phyloP scores from a whole-genome alignment of 2,329 filamentous ascomycete species.

The Coniochaeta ligniaria region DNA sequence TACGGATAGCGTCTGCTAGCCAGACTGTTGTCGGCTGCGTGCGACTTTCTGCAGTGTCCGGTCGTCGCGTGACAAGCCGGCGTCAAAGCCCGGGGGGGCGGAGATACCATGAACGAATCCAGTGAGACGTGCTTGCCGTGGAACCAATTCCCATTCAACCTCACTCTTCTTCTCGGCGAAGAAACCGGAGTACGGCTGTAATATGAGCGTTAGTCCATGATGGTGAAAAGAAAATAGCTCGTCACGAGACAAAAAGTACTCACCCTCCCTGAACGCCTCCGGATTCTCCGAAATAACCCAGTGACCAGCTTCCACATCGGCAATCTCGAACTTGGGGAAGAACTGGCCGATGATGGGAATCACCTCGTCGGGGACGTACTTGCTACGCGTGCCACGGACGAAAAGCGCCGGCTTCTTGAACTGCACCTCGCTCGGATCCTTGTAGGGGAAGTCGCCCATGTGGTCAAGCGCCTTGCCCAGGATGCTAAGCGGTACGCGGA shows the following conservation, averaged over 20 bases:
- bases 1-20: background rate
- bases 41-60: too few relatives aligned
- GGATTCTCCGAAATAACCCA: slow-evolving; percentile 90
- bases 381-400: slow-evolving; percentile 68
- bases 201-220: background rate
- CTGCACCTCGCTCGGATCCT: slow-evolving; percentile 56
- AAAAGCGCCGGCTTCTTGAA: slow-evolving; percentile 78
- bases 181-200: slow-evolving; percentile 25
- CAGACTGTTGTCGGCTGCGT: too few relatives aligned
- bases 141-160: background rate
- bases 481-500: slow-evolving; percentile 70
- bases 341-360: slow-evolving; percentile 74
- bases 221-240: background rate
- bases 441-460: slow-evolving; percentile 86
- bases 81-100: background rate
- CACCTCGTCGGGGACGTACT: slow-evolving; percentile 74
- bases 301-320: slow-evolving; percentile 72
- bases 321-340: slow-evolving; percentile 69
- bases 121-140: background rate
- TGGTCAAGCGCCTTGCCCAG: slow-evolving; percentile 62
- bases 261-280: slow-evolving; percentile 68
- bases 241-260: slow-evolving; percentile 18
- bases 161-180: slow-evolving; percentile 19
- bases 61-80: too few relatives aligned
- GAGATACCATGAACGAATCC: background rate